These are phyloP conservation scores for Backusella tarrabulga DNA, from an alignment of 192 early-diverging fungal species.

Conservation along the genomic window DNA sequence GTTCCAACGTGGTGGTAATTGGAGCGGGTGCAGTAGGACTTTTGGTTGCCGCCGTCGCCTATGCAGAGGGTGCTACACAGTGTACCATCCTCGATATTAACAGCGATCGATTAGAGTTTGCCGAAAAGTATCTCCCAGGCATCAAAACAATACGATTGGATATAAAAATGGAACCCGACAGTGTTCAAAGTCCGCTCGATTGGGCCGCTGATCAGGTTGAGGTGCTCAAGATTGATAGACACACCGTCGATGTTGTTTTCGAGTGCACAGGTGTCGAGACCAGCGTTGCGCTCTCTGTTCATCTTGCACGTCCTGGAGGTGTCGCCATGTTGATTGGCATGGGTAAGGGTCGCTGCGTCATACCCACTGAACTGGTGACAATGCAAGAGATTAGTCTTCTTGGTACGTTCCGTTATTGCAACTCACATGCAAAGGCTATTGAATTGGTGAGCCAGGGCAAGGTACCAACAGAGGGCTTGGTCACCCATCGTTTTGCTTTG, in stretches of 20 bases:
- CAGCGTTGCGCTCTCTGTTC: slow-evolving; percentile 24
- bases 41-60: slow-evolving; percentile 23
- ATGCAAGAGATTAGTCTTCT: slow-evolving; percentile 24
- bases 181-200: not conserved
- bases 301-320: slow-evolving; percentile 20
- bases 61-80: slow-evolving; percentile 28
- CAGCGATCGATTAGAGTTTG: slow-evolving; percentile 24
- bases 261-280: slow-evolving; percentile 36
- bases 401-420: slow-evolving; percentile 29
- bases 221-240: not conserved
- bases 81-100: slow-evolving; percentile 35
- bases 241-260: slow-evolving; percentile 19
- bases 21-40: slow-evolving; percentile 42
- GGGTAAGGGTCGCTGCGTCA: not conserved
- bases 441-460: slow-evolving; percentile 20
- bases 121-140: slow-evolving; percentile 16
- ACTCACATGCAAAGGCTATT: slow-evolving; percentile 29
- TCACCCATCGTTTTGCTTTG: not conserved
- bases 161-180: not conserved
- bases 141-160: not conserved
- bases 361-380: slow-evolving; percentile 21
- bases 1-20: slow-evolving; percentile 28
- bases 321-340: slow-evolving; percentile 28
- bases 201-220: not conserved
- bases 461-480: slow-evolving; percentile 15